Conservation (phyloP, 352 stramenopile species). For the Globisporangium cylindrosporum region DNA sequence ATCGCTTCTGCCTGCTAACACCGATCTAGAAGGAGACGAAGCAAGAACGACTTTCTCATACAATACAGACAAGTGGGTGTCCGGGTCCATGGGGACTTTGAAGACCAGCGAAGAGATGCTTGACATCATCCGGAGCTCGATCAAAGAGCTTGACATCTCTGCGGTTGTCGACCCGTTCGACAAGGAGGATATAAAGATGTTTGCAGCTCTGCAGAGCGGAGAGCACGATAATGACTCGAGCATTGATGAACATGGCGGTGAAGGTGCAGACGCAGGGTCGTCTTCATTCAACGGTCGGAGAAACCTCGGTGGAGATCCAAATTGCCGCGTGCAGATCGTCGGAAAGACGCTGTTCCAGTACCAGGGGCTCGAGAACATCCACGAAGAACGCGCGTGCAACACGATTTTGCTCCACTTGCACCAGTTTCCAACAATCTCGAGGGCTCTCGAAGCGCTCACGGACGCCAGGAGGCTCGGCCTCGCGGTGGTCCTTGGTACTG, state of each 20-base stretch:
- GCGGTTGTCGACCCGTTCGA: conserved; percentile 68
- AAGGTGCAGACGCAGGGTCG: neutral
- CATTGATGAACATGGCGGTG: neutral
- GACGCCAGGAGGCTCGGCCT: conserved; percentile 53
- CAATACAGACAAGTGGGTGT: conserved; percentile 68
- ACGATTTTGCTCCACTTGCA: conserved; percentile 51
- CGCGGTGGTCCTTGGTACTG: conserved; percentile 47
- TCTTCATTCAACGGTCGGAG: neutral
- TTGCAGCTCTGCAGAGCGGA: conserved; percentile 38
- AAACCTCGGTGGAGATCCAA: conserved; percentile 38
- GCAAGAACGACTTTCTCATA: conserved; percentile 36
- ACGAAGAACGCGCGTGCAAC: conserved; percentile 59
- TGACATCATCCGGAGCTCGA: conserved; percentile 46
- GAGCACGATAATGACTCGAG: conserved; percentile 36
- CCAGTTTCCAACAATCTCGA: conserved; percentile 53
- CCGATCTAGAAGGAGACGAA: conserved; percentile 7
- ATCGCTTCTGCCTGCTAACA: neutral
- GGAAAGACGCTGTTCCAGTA: conserved; percentile 30
- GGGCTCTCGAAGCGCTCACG: conserved; percentile 35
- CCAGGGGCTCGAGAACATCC: conserved; percentile 38
- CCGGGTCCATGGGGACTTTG: conserved; percentile 35
- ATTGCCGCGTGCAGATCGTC: conserved; percentile 52
- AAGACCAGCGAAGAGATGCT: conserved; percentile 66
- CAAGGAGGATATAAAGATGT: conserved; percentile 45
- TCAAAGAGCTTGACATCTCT: conserved; percentile 52